Conservation (phyloP, 345 rosid species). For the Citrus medica region DNA sequence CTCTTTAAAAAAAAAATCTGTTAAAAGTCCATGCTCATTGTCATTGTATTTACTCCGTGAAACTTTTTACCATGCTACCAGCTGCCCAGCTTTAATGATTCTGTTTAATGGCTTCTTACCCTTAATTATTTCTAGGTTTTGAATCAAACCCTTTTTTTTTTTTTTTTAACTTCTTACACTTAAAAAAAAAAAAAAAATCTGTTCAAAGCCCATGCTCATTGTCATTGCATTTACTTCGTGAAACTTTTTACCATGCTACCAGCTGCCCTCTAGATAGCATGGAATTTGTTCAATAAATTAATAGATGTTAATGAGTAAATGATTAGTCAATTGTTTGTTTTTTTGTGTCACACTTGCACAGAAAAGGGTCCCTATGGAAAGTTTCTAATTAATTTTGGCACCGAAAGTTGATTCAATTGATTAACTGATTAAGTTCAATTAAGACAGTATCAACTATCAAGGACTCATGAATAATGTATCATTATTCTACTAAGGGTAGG, state of each 20-base stretch:
- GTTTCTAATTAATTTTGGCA: not conserved
- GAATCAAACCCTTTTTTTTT: not conserved
- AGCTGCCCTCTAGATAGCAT: no score
- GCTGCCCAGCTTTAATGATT: not conserved
- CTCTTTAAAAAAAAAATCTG: no score
- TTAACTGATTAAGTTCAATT: not conserved
- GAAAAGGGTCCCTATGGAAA: not conserved
- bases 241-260: no score
- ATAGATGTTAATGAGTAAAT: not conserved
- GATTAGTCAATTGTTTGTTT: not conserved
- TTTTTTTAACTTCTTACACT: no score
- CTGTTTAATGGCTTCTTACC: not conserved
- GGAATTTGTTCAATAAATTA: not conserved
- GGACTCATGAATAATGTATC: no score
- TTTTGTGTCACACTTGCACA: not conserved
- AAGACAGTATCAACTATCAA: not conserved
- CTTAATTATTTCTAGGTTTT: not conserved
- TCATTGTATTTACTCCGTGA: no score
- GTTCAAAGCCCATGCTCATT: no score
- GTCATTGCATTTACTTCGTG: no score
- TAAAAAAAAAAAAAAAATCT: no score
- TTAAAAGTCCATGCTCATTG: no score
- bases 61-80: no score
- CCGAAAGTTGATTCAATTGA: not conserved
- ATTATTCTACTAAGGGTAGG: no score